Base-by-base conservation (phyloP, 345 rosid genomes). In the Aegle marmelos region DNA sequence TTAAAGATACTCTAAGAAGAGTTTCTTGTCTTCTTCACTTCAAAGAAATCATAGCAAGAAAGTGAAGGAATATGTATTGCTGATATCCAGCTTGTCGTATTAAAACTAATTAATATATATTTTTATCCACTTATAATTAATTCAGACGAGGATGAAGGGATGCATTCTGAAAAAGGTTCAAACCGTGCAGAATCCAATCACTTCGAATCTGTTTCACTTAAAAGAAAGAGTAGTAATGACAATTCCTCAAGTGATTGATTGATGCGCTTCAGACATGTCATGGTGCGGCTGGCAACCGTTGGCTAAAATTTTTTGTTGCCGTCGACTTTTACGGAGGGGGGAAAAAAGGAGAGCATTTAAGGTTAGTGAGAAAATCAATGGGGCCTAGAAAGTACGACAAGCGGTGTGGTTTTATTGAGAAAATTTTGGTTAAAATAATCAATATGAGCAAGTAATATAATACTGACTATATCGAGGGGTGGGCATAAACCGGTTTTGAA, bases 261-360 rank as follows among this genome's bases (percentile, higher is more conserved):
- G 80, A 82, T 24, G 74, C 50, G 79, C 71, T 90, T 56, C 22
- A 76, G 2, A 86, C 86, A 67, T 90, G 94, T 83, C 79, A 85
- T 16, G 39, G 27, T 45, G 83, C 80, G 34, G 77, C 90, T 28
- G 90, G 85, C 5, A 78, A 85, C 58, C 75, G 92, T 89, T 90
- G 89, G 89, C 92, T 6, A 90, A 87, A 45, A n/a, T n/a, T 45
- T 59, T 90, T 83, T 56, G 68, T 87, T 37, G 89, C 92, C 13
- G 89, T 90, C 24, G 76, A 89, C 66, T 90, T 64, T 83, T 86
- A 86, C 83, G 4, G 9, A 39, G 10, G 0, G 1, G 9, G 9
- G 8, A 89, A 82, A 90, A 90, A 92, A 69, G 93, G 92, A 70
- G 93, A 79, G 84, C 85, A 76, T 91, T 91, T 79, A 77, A 82